These are phyloP conservation scores for Penicillium corylophilum DNA, from an alignment of 2,329 filamentous ascomycete species.

Conservation along the genomic window DNA sequence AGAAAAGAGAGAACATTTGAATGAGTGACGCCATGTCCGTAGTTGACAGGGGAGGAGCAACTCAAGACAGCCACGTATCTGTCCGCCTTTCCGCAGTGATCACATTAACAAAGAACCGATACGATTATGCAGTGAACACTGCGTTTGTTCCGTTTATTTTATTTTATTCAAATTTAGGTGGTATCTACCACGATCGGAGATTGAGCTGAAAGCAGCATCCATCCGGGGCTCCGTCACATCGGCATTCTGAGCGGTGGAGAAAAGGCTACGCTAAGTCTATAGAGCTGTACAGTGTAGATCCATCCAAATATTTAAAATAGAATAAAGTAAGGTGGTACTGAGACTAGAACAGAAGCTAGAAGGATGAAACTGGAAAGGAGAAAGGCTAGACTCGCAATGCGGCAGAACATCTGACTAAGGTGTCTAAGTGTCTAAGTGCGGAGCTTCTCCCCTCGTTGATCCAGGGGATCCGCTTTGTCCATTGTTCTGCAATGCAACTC, in stretches of 20 bases:
- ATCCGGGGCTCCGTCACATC: conserved; percentile 12
- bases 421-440: background rate
- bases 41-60: background rate
- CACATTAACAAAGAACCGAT: background rate
- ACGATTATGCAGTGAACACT: background rate
- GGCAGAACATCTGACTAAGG: conserved; percentile 3
- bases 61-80: background rate
- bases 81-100: background rate
- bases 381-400: background rate
- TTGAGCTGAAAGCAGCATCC: conserved; percentile 12
- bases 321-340: too few relatives aligned
- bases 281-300: background rate
- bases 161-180: background rate
- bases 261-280: background rate
- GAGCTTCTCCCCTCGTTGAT: conserved; percentile 1
- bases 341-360: background rate
- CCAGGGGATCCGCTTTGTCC: background rate
- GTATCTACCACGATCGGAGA: background rate
- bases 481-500: background rate
- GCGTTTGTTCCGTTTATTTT: background rate
- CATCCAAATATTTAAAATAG: background rate
- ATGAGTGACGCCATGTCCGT: conserved; percentile 5
- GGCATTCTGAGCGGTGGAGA: conserved; percentile 18
- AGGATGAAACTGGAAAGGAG: background rate
- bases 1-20: background rate